Base-by-base conservation (phyloP, 345 rosid species). In the Orychophragmus violaceus region DNA sequence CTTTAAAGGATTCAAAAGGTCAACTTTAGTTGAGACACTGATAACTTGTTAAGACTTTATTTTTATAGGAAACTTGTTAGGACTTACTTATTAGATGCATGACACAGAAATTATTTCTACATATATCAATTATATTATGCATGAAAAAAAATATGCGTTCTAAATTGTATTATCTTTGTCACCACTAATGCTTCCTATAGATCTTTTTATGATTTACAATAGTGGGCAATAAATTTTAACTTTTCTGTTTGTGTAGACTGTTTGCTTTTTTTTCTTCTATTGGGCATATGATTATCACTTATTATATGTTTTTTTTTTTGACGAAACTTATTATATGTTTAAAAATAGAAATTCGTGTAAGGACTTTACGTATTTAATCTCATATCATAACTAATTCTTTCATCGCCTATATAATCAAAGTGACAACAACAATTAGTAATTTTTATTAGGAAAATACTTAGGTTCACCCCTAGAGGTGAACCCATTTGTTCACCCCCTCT, bases 1-100 rank as follows among this genome's bases (percentile, higher is more conserved):
- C 61, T 37, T 54, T 28, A 16, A 64, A 36, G 46, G 70, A 64
- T 64, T 52, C 33, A 64, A 56, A 64, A 64, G 4, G 59, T 72
- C 70, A 72, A 64, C 65, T 64, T 46, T 71, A 63, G 64, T 19
- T 71, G 69, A 25, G 64, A 54, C 7, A 24, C 14, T 62, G 11
- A 21, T 14, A 52, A 70, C 48, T 62, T 51, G 35, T 24, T 63
- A 23, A 23, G 32, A 44, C 56, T 71, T 24, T 55, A 24, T 70
- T 30, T 22, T 48, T 5, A 21, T 22, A 48, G 5, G 29, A 48
- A 22, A 22, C 37, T 28, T 28, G 37, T 33, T 10, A 33, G 0
- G 37, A 33, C 2, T 8, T 30, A 8, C 35, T n/a, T n/a, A n/a
- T 32, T 33, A 30, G 35, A 8, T 30, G 35, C 35, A 30, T 5